Percentiles rank a stretch among this genome's conserved stretches.
These are phyloP conservation scores for Entomortierella lignicola DNA, from an alignment of 192 early-diverging fungal species.

Conservation along the genomic window DNA sequence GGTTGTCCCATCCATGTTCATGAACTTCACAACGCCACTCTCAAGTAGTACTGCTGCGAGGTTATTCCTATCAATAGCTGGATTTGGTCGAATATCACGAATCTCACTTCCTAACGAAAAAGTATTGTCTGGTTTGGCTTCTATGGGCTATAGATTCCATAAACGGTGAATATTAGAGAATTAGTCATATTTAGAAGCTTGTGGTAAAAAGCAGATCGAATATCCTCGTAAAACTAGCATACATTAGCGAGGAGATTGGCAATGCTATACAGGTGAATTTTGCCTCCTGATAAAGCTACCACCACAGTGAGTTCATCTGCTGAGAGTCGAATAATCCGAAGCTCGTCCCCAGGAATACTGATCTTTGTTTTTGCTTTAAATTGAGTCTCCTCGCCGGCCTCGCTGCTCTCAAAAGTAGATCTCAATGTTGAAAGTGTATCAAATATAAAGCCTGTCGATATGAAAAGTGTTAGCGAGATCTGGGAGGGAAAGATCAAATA, in stretches of 20 bases:
- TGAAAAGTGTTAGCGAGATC: background rate
- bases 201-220: no score
- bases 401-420: slow-evolving; percentile 46
- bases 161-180: no score
- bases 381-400: slow-evolving; percentile 20
- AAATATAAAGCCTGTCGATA: slow-evolving; percentile 51
- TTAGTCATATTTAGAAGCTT: no score
- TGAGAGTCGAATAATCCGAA: slow-evolving; percentile 57
- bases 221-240: no score
- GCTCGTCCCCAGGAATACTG: slow-evolving; percentile 27
- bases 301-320: slow-evolving; percentile 57
- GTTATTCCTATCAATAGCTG: slow-evolving; percentile 56
- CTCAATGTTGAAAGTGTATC: slow-evolving; percentile 46
- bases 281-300: slow-evolving; percentile 47
- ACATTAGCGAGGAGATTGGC: slow-evolving; percentile 55
- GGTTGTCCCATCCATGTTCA: slow-evolving; percentile 46
- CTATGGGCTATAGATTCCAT: slow-evolving; percentile 39
- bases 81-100: slow-evolving; percentile 74
- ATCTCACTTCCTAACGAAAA: slow-evolving; percentile 60
- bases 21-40: slow-evolving; percentile 40
- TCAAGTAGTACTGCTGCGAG: slow-evolving; percentile 64
- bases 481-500: background rate
- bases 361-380: slow-evolving; percentile 42
- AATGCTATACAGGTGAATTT: slow-evolving; percentile 52
- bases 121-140: slow-evolving; percentile 48